Evolutionary conservation across 139 green algal species (phyloP).

Genomic region (Nannochloris sp.): DNA sequence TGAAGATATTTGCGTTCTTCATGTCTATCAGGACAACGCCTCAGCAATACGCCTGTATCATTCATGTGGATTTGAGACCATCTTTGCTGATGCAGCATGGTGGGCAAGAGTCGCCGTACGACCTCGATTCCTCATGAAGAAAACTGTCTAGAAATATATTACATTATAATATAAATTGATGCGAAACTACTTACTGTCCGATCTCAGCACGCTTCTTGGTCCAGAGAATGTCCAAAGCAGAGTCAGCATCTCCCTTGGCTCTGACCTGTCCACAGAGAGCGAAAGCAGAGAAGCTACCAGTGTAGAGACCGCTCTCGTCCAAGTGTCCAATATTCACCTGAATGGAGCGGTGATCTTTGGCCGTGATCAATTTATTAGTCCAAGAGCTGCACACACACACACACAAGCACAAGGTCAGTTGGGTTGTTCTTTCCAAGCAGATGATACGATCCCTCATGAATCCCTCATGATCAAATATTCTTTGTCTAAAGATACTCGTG

Average conservation of each 20-base stretch:
- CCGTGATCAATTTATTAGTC: slow-evolving; percentile 98
- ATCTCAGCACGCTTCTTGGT: slow-evolving; percentile 61
- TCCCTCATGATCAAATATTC: no score
- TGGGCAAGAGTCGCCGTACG: slow-evolving; percentile 13
- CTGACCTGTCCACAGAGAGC: slow-evolving; percentile 84
- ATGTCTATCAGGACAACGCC: slow-evolving; percentile 39
- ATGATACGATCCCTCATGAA: no score
- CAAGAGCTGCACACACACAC: slow-evolving; percentile 69
- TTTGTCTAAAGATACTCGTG: no score
- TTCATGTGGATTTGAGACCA: slow-evolving; percentile 18
- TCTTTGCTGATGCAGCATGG: slow-evolving; percentile 17
- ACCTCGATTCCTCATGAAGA: slow-evolving; percentile 29
- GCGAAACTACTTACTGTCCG: slow-evolving; percentile 23
- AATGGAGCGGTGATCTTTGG: slow-evolving; percentile 94
- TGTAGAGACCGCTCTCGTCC: slow-evolving; percentile 92
- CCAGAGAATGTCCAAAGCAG: slow-evolving; percentile 85
- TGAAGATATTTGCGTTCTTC: slow-evolving; percentile 23
- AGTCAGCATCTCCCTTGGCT: slow-evolving; percentile 76
- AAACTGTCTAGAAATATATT: slow-evolving; percentile 7
- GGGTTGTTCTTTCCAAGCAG: no score
- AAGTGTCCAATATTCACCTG: slow-evolving; percentile 99
- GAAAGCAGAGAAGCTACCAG: slow-evolving; percentile 85
- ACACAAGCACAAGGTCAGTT: neutral
- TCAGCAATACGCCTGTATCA: slow-evolving; percentile 32
- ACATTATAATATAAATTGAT: slow-evolving; percentile 13